Evolutionary conservation across 495 filamentous ascomycete species (phyloP), one percentile per base, ranked within the genome.

Genomic region (Haplographium delicatum): DNA sequence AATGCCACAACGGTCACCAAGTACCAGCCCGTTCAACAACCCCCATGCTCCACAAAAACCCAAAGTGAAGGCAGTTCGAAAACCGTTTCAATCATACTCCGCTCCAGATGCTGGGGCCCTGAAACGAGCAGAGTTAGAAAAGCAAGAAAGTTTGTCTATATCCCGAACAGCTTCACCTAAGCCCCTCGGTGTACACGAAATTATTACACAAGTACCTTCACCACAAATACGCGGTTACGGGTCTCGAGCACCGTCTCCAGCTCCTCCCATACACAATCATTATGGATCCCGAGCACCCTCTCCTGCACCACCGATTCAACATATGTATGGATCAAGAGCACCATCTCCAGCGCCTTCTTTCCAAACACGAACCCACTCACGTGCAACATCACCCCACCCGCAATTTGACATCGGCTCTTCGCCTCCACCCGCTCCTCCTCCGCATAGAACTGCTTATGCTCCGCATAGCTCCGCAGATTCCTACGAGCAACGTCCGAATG

Each of bases 71-170:
- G 77, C 78, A 9, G 86, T 85, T 63, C 72, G 84, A 51, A 86
- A 84, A 57, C 83, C 84, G 4, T 88, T 86, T 59, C 75, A 81
- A 55, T 82, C 82, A 47, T 85, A 86, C 51, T 70, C 78, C 22
- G 75, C 75, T 44, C 76, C 76, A 34, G 73, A 80, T 58, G 70
- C 72, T 49, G 75, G 64, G 9, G 72, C 69, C 7, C 65, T 67
- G 30, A 81, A 76, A 56, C 65, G 71, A 18, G 75, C 72, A 38
- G 76, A 77, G 49, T 44, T 71, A 10, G 68, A 68, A 52, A 65
- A 65, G 54, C 60, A 69, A 19, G 61, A 65, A 10, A 58, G 64
- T 18, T 15, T 54, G 27, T 57, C 64, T 8, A 61, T 60, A 37
- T 63, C 72, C 23, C 40, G 63, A 39, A 61, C 60, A 33, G 58